A percentile compares a stretch with the other conserved stretches of the same genome.
These are phyloP conservation scores for Rossbeevera mucosa DNA, from an alignment of 768 basidiomycete species.

Conservation along the genomic window DNA sequence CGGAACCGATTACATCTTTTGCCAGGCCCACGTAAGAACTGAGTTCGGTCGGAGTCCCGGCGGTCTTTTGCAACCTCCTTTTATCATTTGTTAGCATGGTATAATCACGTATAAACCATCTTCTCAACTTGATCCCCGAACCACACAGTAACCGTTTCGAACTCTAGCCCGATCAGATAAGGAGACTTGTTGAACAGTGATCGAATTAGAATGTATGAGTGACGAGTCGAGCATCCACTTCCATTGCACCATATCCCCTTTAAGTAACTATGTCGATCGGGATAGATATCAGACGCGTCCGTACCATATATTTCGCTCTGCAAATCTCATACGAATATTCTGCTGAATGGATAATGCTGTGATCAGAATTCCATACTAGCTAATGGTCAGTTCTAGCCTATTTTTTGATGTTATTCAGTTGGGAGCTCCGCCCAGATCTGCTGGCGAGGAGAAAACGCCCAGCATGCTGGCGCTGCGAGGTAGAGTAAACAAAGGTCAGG, in stretches of 20 bases:
- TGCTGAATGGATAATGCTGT: background rate
- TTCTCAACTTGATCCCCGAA: background rate
- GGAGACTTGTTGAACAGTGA: background rate
- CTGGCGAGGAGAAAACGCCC: background rate
- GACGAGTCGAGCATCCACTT: background rate
- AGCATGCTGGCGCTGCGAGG: background rate
- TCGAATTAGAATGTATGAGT: background rate
- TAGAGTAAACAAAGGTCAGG: slow-evolving; percentile 4
- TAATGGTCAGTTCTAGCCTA: background rate
- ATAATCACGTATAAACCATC: background rate
- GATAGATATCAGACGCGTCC: background rate
- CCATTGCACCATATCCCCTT: slow-evolving; percentile 15
- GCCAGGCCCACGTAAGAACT: slow-evolving; percentile 12
- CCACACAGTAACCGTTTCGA: background rate
- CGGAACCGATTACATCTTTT: slow-evolving; percentile 19
- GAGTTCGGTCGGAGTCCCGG: background rate
- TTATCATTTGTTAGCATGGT: background rate
- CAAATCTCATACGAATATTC: background rate
- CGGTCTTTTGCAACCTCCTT: background rate
- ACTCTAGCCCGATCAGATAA: background rate
- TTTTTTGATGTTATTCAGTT: background rate
- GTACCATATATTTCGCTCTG: background rate
- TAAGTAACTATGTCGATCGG: slow-evolving; percentile 10
- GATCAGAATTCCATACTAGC: background rate
- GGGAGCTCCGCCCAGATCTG: slow-evolving; percentile 2